These are phyloP conservation scores for Beauveria caledonica DNA, from an alignment of 2,329 filamentous ascomycete genomes.

Conservation along the genomic window DNA sequence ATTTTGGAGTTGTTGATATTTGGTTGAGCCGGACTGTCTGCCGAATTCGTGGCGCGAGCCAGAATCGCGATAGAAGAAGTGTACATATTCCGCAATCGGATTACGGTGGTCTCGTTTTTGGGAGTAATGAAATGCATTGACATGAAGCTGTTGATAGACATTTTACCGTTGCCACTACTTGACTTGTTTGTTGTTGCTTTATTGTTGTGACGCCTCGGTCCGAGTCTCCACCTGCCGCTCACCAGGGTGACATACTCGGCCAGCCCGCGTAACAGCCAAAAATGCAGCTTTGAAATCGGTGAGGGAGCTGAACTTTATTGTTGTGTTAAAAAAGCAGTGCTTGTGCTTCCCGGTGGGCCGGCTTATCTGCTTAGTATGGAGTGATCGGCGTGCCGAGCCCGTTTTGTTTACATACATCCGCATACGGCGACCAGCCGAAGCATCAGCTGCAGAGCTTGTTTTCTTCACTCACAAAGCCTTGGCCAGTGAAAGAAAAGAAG, in stretches of 20 bases:
- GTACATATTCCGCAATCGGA: slow-evolving; percentile 34
- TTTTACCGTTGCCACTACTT: not conserved
- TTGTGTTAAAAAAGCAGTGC: not conserved
- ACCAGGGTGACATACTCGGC: not conserved
- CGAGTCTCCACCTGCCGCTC: not conserved
- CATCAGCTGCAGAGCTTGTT: not conserved
- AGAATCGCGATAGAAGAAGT: slow-evolving; percentile 24
- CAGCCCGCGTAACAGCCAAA: not conserved
- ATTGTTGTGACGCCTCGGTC: not conserved
- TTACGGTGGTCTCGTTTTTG: slow-evolving; percentile 22
- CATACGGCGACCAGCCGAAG: not conserved
- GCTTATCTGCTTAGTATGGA: not conserved
- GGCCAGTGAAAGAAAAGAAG: too few species aligned
- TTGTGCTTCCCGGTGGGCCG: too few species aligned
- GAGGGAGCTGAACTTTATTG: not conserved
- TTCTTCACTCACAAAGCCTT: not conserved
- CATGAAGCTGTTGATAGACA: slow-evolving; percentile 9
- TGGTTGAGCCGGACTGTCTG: slow-evolving; percentile 12
- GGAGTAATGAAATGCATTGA: slow-evolving; percentile 22
- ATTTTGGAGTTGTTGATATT: slow-evolving; percentile 27
- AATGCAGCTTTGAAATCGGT: not conserved
- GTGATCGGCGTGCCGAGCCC: not conserved
- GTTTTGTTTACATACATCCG: not conserved
- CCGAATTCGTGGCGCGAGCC: not conserved
- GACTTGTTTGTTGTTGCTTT: not conserved